Evolutionary conservation across 495 filamentous ascomycete genomes (phyloP).

Genomic region (Hypoxylon fuscum): DNA sequence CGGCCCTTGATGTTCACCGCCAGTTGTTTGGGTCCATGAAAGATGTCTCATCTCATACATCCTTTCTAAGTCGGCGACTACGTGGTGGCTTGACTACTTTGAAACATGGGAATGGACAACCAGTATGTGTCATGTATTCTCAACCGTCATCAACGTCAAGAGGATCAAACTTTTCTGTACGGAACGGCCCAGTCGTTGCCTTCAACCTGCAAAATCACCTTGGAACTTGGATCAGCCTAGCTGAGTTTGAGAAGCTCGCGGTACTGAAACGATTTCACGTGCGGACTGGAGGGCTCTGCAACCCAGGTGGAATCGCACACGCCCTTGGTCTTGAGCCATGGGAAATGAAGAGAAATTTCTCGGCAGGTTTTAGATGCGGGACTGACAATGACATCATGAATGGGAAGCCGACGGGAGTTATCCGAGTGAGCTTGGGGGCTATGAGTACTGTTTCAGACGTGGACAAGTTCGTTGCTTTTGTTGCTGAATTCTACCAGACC

Average conservation of each 20-base stretch:
- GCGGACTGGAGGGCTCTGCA: conserved; percentile 87
- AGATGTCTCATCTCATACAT: conserved; percentile 77
- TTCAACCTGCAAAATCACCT: conserved; percentile 78
- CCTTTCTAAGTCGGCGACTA: conserved; percentile 67
- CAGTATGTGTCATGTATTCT: conserved; percentile 75
- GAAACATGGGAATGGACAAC: conserved; percentile 71
- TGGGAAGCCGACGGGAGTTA: conserved; percentile 87
- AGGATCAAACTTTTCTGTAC: conserved; percentile 48
- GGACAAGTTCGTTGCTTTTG: conserved; percentile 71
- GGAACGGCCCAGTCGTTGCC: conserved; percentile 75
- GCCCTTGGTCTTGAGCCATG: conserved; percentile 73
- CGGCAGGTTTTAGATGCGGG: conserved; percentile 79
- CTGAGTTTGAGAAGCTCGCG: conserved; percentile 86
- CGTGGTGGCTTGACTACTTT: conserved; percentile 66
- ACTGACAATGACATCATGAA: conserved; percentile 81
- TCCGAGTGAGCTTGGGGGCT: conserved; percentile 84
- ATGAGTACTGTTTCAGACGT: conserved; percentile 87
- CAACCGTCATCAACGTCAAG: conserved; percentile 28
- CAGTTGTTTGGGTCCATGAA: conserved; percentile 75
- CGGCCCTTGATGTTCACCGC: conserved; percentile 74
- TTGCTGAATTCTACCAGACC: conserved; percentile 81
- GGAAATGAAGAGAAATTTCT: conserved; percentile 85
- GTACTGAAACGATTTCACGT: conserved; percentile 80
- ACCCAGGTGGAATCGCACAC: conserved; percentile 82
- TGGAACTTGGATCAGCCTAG: conserved; percentile 79